Percentiles rank a stretch among this genome's conserved stretches.
phyloP scores from a whole-genome alignment of 2,329 filamentous ascomycete genomes.

The Fusarium proliferatum region DNA sequence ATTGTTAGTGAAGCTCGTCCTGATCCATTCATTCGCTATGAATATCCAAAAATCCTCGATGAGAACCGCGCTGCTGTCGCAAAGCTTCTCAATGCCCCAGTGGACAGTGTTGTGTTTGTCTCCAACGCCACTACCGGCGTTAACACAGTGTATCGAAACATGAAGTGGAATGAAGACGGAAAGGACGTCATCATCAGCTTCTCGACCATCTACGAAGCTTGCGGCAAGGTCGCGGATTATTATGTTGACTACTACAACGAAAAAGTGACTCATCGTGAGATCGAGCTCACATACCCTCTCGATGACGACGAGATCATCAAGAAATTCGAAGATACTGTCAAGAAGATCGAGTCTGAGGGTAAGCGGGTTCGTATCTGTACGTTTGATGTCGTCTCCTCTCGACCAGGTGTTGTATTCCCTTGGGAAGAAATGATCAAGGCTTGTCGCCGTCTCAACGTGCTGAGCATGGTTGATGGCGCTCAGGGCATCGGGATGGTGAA shows the following conservation, averaged over 20 bases:
- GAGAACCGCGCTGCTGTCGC: conserved; percentile 76
- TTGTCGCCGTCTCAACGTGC: conserved; percentile 74
- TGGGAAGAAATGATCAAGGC: conserved; percentile 74
- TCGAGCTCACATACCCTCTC: conserved; percentile 75
- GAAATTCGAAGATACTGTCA: conserved; percentile 70
- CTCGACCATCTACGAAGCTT: conserved; percentile 80
- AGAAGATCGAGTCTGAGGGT: conserved; percentile 62
- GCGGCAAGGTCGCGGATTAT: conserved; percentile 77
- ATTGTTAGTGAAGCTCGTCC: conserved; percentile 68
- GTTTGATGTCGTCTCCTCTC: conserved; percentile 83
- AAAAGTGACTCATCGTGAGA: conserved; percentile 59
- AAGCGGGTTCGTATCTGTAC: conserved; percentile 72
- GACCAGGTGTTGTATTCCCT: conserved; percentile 83
- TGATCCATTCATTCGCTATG: conserved; percentile 80
- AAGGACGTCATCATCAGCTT: conserved; percentile 85
- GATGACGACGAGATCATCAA: conserved; percentile 74
- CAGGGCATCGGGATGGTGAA: conserved; percentile 85
- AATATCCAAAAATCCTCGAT: conserved; percentile 71
- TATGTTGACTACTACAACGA: conserved; percentile 73
- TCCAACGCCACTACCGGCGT: conserved; percentile 82
- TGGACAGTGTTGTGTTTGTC: conserved; percentile 78
- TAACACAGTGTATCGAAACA: conserved; percentile 82
- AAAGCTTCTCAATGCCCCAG: conserved; percentile 71
- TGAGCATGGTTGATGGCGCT: conserved; percentile 85
- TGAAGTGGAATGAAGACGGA: conserved; percentile 74